Conservation (phyloP, 768 basidiomycete genomes). For the Termitomyces bulborhizus region DNA sequence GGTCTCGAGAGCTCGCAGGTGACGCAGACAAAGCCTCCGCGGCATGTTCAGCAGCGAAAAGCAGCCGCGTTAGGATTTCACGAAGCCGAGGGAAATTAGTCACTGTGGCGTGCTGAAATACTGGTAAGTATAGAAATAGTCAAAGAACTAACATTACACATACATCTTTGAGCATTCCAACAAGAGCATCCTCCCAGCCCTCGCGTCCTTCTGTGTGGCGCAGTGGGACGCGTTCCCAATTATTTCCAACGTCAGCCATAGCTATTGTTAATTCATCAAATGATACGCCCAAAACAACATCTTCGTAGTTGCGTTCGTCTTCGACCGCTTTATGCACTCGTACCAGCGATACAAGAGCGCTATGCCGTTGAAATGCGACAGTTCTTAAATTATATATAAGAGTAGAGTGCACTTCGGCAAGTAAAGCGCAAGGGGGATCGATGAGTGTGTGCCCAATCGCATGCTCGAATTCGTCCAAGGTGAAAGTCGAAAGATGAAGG, state of each 20-base stretch:
- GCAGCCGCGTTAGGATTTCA: slow-evolving; percentile 61
- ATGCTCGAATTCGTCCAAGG: slow-evolving; percentile 89
- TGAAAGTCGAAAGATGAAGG: slow-evolving; percentile 79
- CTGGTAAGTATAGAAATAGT: not conserved
- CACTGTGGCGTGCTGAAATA: slow-evolving; percentile 61
- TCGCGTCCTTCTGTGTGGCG: slow-evolving; percentile 68
- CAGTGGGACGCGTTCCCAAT: slow-evolving; percentile 77
- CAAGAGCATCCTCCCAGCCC: slow-evolving; percentile 89
- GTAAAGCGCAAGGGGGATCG: slow-evolving; percentile 68
- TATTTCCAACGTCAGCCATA: slow-evolving; percentile 78
- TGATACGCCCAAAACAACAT: slow-evolving; percentile 42
- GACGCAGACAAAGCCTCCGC: slow-evolving; percentile 37
- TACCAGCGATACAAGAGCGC: slow-evolving; percentile 64
- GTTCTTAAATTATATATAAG: slow-evolving; percentile 90
- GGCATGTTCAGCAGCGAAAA: slow-evolving; percentile 61
- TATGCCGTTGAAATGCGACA: slow-evolving; percentile 68
- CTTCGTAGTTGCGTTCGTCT: slow-evolving; percentile 34
- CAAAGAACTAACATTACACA: slow-evolving; percentile 25
- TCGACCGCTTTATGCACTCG: slow-evolving; percentile 35
- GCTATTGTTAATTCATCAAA: slow-evolving; percentile 59
- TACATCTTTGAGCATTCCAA: slow-evolving; percentile 88
- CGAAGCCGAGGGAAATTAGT: slow-evolving; percentile 69
- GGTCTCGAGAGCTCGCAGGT: slow-evolving; percentile 37
- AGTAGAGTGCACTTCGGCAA: slow-evolving; percentile 84
- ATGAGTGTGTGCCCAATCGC: slow-evolving; percentile 70